Percentiles rank a stretch among this genome's conserved stretches.
Evolutionary conservation across 1,139 yeast species (phyloP).

Genomic region (Wickerhamomyces sp.): DNA sequence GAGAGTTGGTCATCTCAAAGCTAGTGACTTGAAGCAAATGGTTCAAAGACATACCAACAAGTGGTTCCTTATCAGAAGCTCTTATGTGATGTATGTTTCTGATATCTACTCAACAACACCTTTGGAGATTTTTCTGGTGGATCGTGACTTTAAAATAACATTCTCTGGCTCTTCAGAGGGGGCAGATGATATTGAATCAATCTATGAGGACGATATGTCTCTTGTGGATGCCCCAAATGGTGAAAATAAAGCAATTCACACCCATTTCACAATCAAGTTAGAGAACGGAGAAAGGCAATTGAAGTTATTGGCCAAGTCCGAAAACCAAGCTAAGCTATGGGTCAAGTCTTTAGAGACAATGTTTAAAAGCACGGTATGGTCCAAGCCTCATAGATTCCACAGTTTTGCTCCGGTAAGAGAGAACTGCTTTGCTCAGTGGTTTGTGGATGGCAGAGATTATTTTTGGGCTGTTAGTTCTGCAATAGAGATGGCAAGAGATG

Average conservation of each 20-base stretch:
- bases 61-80: constrained; percentile 84
- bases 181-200: constrained; percentile 37
- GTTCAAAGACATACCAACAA: constrained; percentile 84
- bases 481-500: constrained; percentile 89
- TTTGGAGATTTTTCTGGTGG: constrained; percentile 85
- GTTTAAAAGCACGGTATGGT: constrained; percentile 68
- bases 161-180: constrained; percentile 38
- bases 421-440: constrained; percentile 90
- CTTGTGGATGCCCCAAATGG: constrained; percentile 22
- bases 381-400: constrained; percentile 67
- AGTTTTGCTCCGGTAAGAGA: constrained; percentile 91
- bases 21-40: constrained; percentile 79
- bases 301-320: constrained; percentile 69
- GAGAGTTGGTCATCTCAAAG: constrained; percentile 87
- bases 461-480: constrained; percentile 96
- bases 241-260: constrained; percentile 29
- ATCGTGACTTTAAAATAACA: constrained; percentile 55
- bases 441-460: constrained; percentile 94
- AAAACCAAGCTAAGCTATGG: constrained; percentile 72
- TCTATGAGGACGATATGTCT: constrained; percentile 26
- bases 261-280: constrained; percentile 54
- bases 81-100: constrained; percentile 81
- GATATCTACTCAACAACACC: constrained; percentile 85
- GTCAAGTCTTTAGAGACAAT: constrained; percentile 65
- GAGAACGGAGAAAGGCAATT: constrained; percentile 78